Percentiles rank a stretch among this genome's conserved stretches.
Conservation (phyloP, 805 yeast species). For the Wickerhamiella vanderwaltii region DNA sequence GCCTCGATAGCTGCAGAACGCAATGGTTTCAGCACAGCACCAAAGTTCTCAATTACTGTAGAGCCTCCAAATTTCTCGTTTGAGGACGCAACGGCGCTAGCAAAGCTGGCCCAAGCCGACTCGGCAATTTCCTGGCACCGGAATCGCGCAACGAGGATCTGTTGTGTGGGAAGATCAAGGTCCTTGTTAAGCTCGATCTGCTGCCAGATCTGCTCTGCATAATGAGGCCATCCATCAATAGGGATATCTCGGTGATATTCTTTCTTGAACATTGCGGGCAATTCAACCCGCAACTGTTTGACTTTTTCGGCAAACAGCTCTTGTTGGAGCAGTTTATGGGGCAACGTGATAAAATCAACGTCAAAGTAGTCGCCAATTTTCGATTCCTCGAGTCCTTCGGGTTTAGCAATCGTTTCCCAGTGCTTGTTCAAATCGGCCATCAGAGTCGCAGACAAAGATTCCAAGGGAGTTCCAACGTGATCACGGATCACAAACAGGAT, state of each 20-base stretch:
- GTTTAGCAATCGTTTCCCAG: conserved; percentile 71
- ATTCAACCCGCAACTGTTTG: conserved; percentile 47
- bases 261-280: conserved; percentile 41
- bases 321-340: conserved; percentile 75
- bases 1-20: conserved; percentile 36
- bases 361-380: conserved; percentile 70
- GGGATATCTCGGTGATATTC: conserved; percentile 79
- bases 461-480: conserved; percentile 79
- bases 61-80: conserved; percentile 21
- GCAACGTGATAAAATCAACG: conserved; percentile 62
- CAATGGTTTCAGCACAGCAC: conserved; percentile 34
- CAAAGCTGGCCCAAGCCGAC: conserved; percentile 38
- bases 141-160: conserved; percentile 83
- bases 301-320: conserved; percentile 57
- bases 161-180: conserved; percentile 93
- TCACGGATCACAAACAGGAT: conserved; percentile 81
- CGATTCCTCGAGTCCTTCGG: conserved; percentile 45
- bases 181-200: conserved; percentile 89
- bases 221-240: conserved; percentile 90
- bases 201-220: conserved; percentile 85
- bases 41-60: conserved; percentile 15
- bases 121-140: conserved; percentile 81
- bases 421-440: conserved; percentile 58
- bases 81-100: conserved; percentile 27
- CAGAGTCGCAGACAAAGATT: conserved; percentile 55